Evolutionary conservation across 1,139 yeast species (phyloP).

Genomic region (Zygoascus meyerae): DNA sequence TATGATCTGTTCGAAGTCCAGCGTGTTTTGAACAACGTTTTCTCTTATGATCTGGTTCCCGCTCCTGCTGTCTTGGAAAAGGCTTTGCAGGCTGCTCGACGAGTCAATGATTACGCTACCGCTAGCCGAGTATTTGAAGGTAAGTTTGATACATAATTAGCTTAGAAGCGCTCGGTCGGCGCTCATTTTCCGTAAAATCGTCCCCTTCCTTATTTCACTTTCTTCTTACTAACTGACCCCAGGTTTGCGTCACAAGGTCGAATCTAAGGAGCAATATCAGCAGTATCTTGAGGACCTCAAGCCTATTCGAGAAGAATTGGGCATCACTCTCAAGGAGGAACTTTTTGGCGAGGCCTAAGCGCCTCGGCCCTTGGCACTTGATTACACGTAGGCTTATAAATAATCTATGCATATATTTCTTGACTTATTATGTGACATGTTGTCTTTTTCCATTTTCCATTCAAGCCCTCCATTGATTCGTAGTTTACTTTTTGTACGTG

Average conservation of each 20-base stretch:
- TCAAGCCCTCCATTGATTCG: too few relatives aligned
- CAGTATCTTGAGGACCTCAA: conserved; percentile 95
- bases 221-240: neutral
- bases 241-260: conserved; percentile 89
- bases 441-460: too few relatives aligned
- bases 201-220: too few relatives aligned
- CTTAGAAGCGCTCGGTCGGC: neutral
- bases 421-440: too few relatives aligned
- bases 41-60: conserved; percentile 97
- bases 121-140: conserved; percentile 97
- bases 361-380: too few relatives aligned
- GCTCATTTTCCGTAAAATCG: too few relatives aligned
- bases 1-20: conserved; percentile 97
- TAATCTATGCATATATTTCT: neutral
- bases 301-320: conserved; percentile 51
- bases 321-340: conserved; percentile 15
- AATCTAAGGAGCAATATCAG: conserved; percentile 84
- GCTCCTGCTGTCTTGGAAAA: conserved; percentile 94
- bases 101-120: conserved; percentile 97
- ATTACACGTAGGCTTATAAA: too few relatives aligned
- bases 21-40: conserved; percentile 90
- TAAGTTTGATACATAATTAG: conserved; percentile 9
- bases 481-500: too few relatives aligned
- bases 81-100: conserved; percentile 97
- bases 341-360: conserved; percentile 12